Percentiles rank a stretch among this genome's conserved stretches.
phyloP scores from a whole-genome alignment of 1,284 basidiomycete genomes.

The Tranzscheliella williamsii region DNA sequence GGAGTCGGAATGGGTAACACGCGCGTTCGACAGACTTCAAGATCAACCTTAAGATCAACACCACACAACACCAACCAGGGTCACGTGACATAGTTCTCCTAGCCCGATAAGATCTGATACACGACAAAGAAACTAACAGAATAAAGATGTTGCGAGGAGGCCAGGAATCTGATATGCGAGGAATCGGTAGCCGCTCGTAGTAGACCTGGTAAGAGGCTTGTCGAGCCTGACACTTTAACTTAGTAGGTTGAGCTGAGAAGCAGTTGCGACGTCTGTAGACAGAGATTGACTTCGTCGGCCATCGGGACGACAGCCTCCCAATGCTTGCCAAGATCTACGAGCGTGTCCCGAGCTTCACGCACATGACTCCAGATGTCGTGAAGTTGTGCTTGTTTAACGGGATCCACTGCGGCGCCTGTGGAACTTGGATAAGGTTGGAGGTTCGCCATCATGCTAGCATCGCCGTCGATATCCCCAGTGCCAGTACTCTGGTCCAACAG shows the following conservation, averaged over 20 bases:
- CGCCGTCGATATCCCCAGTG: constrained; percentile 1
- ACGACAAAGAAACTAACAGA: no score
- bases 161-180: no score
- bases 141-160: no score
- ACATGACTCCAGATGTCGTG: constrained; percentile 50
- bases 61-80: no score
- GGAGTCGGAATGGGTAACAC: no score
- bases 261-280: constrained; percentile 47
- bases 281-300: constrained; percentile 52
- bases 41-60: no score
- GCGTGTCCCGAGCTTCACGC: constrained; percentile 42
- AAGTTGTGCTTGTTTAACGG: constrained; percentile 31
- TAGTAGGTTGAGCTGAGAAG: constrained; percentile 36
- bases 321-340: constrained; percentile 41
- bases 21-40: no score
- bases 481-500: constrained; percentile 11
- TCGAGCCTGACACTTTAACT: not conserved
- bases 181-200: no score
- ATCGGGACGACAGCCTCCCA: constrained; percentile 52
- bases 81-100: no score
- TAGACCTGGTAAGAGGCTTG: no score
- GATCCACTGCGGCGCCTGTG: constrained; percentile 16
- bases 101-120: no score
- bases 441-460: constrained; percentile 11
- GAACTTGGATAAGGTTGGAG: not conserved